These are phyloP conservation scores for Halophytophthora polymorphica DNA, from an alignment of 352 stramenopile species.

Conservation along the genomic window DNA sequence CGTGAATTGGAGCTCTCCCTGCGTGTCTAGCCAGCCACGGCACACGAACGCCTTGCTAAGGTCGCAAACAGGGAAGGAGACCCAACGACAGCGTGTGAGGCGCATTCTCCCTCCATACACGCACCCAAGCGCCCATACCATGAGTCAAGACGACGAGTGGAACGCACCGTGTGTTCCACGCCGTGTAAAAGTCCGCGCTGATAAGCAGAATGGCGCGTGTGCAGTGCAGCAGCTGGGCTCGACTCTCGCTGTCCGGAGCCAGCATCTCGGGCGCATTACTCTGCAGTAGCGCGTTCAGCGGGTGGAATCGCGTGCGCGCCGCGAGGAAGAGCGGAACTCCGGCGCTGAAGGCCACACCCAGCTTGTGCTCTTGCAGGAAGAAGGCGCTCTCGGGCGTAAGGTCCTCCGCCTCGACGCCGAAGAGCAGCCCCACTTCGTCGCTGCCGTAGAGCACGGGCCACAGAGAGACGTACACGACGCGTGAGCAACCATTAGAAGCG, in stretches of 20 bases:
- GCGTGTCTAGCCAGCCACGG: slow-evolving; percentile 30
- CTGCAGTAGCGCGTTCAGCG: slow-evolving; percentile 30
- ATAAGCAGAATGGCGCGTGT: slow-evolving; percentile 71
- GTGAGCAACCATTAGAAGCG: not conserved
- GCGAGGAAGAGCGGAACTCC: slow-evolving; percentile 49
- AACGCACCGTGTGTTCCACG: slow-evolving; percentile 71
- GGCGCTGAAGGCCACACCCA: slow-evolving; percentile 63
- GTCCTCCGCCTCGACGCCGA: slow-evolving; percentile 42
- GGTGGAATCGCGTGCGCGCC: slow-evolving; percentile 51
- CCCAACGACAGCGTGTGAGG: not conserved
- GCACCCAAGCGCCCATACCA: not conserved
- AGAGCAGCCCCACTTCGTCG: slow-evolving; percentile 75
- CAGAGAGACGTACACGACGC: not conserved
- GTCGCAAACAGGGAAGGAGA: not conserved
- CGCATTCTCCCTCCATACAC: not conserved
- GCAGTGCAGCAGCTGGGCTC: slow-evolving; percentile 38
- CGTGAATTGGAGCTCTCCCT: slow-evolving; percentile 58
- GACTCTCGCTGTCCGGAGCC: slow-evolving; percentile 5
- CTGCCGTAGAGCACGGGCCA: slow-evolving; percentile 21
- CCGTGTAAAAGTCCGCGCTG: slow-evolving; percentile 82
- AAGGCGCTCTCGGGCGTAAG: slow-evolving; percentile 57
- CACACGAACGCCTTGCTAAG: slow-evolving; percentile 58
- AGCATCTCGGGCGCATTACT: slow-evolving; percentile 8
- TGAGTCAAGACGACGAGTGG: not conserved
- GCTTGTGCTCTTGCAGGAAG: slow-evolving; percentile 71